Evolutionary conservation across 2,329 filamentous ascomycete genomes (phyloP), one percentile per base, ranked within the genome.

Genomic region (Calonectria hongkongensis): DNA sequence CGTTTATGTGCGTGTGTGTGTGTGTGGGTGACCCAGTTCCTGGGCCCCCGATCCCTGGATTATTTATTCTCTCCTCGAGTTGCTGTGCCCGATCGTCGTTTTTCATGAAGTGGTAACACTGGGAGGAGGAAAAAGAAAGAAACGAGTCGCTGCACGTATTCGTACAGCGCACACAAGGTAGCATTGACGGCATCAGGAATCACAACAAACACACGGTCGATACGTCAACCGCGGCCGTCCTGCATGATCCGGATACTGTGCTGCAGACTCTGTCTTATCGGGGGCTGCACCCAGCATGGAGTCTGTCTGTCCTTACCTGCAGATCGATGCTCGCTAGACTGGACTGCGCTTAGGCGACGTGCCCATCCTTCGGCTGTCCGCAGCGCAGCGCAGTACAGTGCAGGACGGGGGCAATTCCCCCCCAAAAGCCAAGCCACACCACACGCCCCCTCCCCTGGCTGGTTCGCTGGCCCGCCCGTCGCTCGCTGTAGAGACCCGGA

Each of bases 241-340:
- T 62, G 58, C 66, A 62, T 58, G 70, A 50, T 36, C 48, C 67
- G 69, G 69, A n/a, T 47, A 39, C 41, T 47, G 65, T 39, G 51
- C 30, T 56, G 51, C 21, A 56, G 51, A 56, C 51, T 21, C 51
- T 39, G 51, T 56, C 51, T 56, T 56, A 56, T 56, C 51, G n/a
- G 51, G 30, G 30, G 43, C 63, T 39, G 63, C 63, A 66, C 63
- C 30, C 30, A 51, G 45, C 25, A 66, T 50, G 48, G 64, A 56
- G 47, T 25, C 62, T 33, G 47, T 66, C 36, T 48, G 56, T 43
- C 21, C 21, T 21, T 21, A 54, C 45, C 30, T 47, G 63, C 64
- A 66, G 64, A 66, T 66, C 64, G 64, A 66, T 62, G 39, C 56
- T 62, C 41, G 56, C 56, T 62, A 62, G 56, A 27, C 56, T 62